These are phyloP conservation scores for Trichosporon inkin DNA, from an alignment of 1,284 basidiomycete genomes.

Conservation along the genomic window DNA sequence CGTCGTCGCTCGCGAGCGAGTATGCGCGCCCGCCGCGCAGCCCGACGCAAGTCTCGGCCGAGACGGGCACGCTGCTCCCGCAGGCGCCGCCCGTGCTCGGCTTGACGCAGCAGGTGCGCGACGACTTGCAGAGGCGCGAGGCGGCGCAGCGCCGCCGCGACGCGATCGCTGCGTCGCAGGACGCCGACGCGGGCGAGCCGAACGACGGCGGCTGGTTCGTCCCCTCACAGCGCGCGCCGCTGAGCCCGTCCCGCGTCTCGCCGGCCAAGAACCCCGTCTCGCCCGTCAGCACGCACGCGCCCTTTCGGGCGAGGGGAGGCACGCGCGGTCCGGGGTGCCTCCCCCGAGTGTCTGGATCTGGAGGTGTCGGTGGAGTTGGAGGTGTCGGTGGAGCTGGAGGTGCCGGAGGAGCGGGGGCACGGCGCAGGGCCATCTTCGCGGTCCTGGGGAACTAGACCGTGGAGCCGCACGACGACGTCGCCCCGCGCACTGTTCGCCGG, in stretches of 20 bases:
- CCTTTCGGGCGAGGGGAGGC: constrained; percentile 41
- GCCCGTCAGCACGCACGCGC: neutral
- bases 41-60: neutral
- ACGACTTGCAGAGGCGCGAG: constrained; percentile 11
- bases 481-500: too few relatives aligned
- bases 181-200: constrained; percentile 1
- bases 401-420: constrained; percentile 10
- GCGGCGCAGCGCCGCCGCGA: constrained; percentile 8
- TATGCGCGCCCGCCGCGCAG: constrained; percentile 23
- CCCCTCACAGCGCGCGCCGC: neutral
- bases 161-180: constrained; percentile 8
- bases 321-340: constrained; percentile 36
- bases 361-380: neutral
- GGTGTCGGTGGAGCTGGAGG: neutral
- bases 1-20: constrained; percentile 29
- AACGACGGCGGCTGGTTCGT: constrained; percentile 15
- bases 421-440: constrained; percentile 17
- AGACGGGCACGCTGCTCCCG: constrained; percentile 7
- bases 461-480: neutral
- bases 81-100: constrained; percentile 21
- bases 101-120: constrained; percentile 14
- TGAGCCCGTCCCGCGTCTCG: neutral
- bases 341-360: constrained; percentile 18
- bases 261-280: neutral
- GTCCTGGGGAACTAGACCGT: constrained; percentile 9